phyloP scores from a whole-genome alignment of 116 monocot genomes.

The Dioscorea cayenensis region DNA sequence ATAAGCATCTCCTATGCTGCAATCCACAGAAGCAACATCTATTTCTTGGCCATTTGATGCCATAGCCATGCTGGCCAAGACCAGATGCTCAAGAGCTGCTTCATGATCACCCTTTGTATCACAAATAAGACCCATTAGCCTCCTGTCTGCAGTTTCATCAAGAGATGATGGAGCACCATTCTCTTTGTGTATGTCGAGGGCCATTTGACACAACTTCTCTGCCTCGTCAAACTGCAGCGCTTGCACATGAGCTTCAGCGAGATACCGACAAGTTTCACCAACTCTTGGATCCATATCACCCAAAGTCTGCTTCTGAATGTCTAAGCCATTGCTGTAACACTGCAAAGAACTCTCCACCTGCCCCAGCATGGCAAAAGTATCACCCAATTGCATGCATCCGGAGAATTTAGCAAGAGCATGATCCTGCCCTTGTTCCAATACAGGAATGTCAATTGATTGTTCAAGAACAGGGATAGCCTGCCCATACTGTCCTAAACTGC shows the following conservation, averaged over 20 bases:
- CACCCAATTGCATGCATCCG: constrained; percentile 67
- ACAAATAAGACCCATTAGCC: constrained; percentile 70
- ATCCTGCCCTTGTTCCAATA: constrained; percentile 49
- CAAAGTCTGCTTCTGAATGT: constrained; percentile 55
- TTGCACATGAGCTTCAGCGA: constrained; percentile 67
- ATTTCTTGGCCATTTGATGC: constrained; percentile 54
- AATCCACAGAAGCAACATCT: constrained; percentile 62
- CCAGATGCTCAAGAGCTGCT: constrained; percentile 66
- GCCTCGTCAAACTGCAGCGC: constrained; percentile 69
- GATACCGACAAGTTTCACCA: constrained; percentile 66
- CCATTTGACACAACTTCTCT: constrained; percentile 52
- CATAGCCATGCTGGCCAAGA: constrained; percentile 64
- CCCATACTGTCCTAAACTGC: constrained; percentile 41
- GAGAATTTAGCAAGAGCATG: constrained; percentile 70
- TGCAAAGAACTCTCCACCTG: constrained; percentile 52
- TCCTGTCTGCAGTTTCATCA: constrained; percentile 57
- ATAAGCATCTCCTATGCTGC: constrained; percentile 71
- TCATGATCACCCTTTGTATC: constrained; percentile 70
- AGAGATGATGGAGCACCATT: constrained; percentile 35
- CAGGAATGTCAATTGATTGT: constrained; percentile 42
- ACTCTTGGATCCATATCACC: constrained; percentile 63
- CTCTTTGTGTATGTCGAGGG: constrained; percentile 54
- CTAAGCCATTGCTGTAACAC: constrained; percentile 39
- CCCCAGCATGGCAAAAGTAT: constrained; percentile 62
- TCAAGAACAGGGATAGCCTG: constrained; percentile 47